Evolutionary conservation across 192 early-diverging fungal genomes (phyloP), one percentile per base, ranked within the genome.

Genomic region (Mortierella antarctica): DNA sequence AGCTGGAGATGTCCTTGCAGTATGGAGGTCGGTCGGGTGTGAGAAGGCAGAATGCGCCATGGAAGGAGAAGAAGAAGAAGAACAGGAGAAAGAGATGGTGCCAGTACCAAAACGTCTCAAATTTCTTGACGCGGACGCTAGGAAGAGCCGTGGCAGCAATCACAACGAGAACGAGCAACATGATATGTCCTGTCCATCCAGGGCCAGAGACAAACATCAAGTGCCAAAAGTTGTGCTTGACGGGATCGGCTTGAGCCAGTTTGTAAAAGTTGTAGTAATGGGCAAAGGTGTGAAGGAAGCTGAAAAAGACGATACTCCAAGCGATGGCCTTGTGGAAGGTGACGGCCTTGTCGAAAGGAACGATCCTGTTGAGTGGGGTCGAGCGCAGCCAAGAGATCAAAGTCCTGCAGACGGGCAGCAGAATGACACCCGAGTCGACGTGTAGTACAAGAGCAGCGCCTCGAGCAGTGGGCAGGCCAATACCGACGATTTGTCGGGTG

Each of bases 331-430:
- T 93, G 83, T 95, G 93, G 21, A 93, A 92, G 57, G 90, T 88
- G 31, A 93, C 85, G 82, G 91, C 89, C 78, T 92, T 85, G 71
- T 95, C 92, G 54, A 95, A 86, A 14, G 89, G 87, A 15, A 95
- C 83, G 50, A 91, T 83, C 7, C 77, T 66, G 57, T 86, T 86
- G 31, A 93, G 72, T n/a, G 91, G 85, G 4, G 88, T 88, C 45
- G 83, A 84, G 6, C 88, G 85, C 10, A 91, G 67, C 23, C 87
- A 73, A 13, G 81, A 71, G 61, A 93, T 76, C 40, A 90, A 80
- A 17, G 93, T 96, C 13, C 93, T 86, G 71, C 94, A 96, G 74
- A 97, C 93, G 23, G 95, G 93, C 61, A 96, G 84, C 44, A 96
- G 84, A 58, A 97, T 88, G 17, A 94, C 79, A 18, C 89, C 93